These are phyloP conservation scores for Stevia rebaudiana DNA, from an alignment of 140 eudicot genomes.

Conservation along the genomic window DNA sequence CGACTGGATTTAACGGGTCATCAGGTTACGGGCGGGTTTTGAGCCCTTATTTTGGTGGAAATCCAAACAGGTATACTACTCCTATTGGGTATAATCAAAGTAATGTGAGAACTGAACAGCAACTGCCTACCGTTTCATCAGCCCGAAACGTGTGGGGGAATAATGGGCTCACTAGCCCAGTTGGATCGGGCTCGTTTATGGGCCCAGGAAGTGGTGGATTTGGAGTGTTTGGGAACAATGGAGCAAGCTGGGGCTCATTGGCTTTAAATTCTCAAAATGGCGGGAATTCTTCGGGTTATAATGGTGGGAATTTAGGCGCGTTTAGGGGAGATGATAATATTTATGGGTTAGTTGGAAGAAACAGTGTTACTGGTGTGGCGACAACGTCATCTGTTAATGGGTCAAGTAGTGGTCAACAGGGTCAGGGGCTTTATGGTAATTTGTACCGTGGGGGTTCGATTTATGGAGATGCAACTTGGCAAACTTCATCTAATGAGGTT, in stretches of 20 bases:
- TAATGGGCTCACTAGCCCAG: conserved; percentile 40
- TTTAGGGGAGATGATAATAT: conserved; percentile 42
- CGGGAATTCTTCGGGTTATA: conserved; percentile 36
- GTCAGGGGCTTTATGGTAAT: conserved; percentile 48
- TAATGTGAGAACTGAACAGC: conserved; percentile 45
- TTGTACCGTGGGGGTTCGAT: conserved; percentile 47
- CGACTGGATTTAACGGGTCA: conserved; percentile 49
- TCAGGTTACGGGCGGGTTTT: conserved; percentile 54
- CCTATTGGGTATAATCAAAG: conserved; percentile 56
- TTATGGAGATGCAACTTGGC: conserved; percentile 72
- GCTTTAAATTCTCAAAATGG: conserved; percentile 41
- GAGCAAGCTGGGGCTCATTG: conserved; percentile 55
- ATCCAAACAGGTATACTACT: conserved; percentile 48
- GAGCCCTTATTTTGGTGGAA: conserved; percentile 46
- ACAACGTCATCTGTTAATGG: conserved; percentile 37
- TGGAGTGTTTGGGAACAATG: conserved; percentile 61
- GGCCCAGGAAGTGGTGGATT: conserved; percentile 54
- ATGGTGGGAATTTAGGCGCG: conserved; percentile 35
- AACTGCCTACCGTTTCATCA: conserved; percentile 37
- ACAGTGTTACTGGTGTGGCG: conserved; percentile 28
- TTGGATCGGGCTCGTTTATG: conserved; percentile 38
- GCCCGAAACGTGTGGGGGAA: conserved; percentile 58
- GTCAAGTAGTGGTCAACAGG: conserved; percentile 30
- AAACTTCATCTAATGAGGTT: conserved; percentile 46
- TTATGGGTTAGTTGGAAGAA: conserved; percentile 56